Conservation (phyloP, 73 alveolate species). For the Paramecium pentaurelia region DNA sequence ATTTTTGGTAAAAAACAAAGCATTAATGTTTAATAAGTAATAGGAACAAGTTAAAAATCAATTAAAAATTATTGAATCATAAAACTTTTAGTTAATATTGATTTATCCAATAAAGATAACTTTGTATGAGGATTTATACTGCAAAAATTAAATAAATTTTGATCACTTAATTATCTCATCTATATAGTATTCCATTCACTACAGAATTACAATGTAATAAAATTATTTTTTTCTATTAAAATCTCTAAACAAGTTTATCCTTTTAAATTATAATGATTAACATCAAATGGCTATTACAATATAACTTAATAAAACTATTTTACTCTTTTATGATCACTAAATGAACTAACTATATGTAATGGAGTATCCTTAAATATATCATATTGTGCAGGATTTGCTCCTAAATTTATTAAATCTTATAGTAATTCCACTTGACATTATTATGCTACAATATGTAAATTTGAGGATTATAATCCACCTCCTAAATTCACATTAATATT, state of each 20-base stretch:
- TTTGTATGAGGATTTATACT: background rate
- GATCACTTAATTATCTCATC: background rate
- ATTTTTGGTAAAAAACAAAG: background rate
- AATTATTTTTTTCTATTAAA: background rate
- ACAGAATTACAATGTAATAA: background rate
- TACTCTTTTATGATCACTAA: background rate
- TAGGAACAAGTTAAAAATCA: background rate
- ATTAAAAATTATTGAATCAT: background rate
- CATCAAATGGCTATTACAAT: background rate
- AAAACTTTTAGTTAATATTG: background rate
- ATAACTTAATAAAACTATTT: background rate
- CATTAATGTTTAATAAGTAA: background rate
- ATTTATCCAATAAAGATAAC: background rate
- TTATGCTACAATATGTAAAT: slow-evolving; percentile 25
- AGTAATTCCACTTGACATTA: background rate
- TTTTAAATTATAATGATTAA: background rate
- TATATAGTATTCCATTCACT: background rate
- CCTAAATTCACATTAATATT: background rate
- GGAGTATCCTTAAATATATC: slow-evolving; percentile 14
- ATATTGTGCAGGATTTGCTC: background rate
- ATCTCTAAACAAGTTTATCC: slow-evolving; percentile 12
- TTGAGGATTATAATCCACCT: background rate
- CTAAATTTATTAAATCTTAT: background rate
- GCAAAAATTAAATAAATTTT: background rate
- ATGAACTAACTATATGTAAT: background rate